Evolutionary conservation across 257 asterid species (phyloP).

Genomic region (Ligustrum vulgare): DNA sequence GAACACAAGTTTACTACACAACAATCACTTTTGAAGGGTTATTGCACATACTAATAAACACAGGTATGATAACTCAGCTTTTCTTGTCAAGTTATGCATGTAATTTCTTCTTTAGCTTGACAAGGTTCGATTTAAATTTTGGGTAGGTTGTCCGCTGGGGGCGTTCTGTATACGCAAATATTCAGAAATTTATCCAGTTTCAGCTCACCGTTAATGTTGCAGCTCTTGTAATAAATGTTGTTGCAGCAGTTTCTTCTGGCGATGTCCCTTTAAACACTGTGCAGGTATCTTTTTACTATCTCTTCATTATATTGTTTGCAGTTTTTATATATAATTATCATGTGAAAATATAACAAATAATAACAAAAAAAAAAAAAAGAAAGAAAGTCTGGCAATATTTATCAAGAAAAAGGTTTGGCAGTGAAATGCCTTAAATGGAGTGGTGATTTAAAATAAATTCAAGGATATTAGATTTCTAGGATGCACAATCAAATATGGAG

Average conservation of each 20-base stretch:
- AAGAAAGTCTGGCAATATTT: not conserved
- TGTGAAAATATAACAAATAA: not conserved
- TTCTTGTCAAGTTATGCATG: not conserved
- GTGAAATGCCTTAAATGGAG: constrained; percentile 3
- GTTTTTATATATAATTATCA: not conserved
- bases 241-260: constrained; percentile 84
- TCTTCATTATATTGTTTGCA: not conserved
- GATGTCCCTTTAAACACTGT: constrained; percentile 89
- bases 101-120: not conserved
- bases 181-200: constrained; percentile 95
- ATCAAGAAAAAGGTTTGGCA: not conserved
- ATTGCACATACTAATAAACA: not conserved
- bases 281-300: constrained; percentile 51
- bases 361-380: not conserved
- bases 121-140: constrained; percentile 14
- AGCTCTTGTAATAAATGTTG: constrained; percentile 80
- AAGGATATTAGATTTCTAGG: not conserved
- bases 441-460: not conserved
- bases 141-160: constrained; percentile 98
- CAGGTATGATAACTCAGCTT: not conserved
- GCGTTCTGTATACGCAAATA: constrained; percentile 93
- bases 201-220: constrained; percentile 97
- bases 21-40: not conserved
- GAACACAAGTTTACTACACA: not conserved
- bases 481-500: not conserved